Base-by-base conservation (phyloP, 805 yeast genomes). In the Candida awuae region DNA sequence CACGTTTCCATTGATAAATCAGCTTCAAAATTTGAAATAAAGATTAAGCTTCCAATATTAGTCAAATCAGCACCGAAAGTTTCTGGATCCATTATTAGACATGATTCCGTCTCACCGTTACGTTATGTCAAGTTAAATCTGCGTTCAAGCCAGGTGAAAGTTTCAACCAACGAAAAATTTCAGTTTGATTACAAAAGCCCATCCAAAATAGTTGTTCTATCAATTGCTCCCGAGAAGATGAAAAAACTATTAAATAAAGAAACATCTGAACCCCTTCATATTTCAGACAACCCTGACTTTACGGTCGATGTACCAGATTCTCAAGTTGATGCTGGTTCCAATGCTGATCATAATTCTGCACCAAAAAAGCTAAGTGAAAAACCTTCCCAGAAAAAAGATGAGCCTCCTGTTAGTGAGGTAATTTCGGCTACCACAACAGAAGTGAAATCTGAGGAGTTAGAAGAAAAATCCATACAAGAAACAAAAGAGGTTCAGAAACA, bases 51-150 rank as follows among this genome's bases (percentile, higher is more conserved):
- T 4, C 32, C 35, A 3, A 23, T 34, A 8, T 30, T 12, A 4
- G 28, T 19, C 9, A 9, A 23, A 6, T 28, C 19, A n/a, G 18
- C 17, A n/a, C n/a, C n/a, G n/a, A n/a, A n/a, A n/a, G n/a, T n/a
- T n/a, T n/a, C n/a, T 9, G 15, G 35, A 18, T 52, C 45, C 4
- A 47, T 58, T 1, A 47, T 53, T 14, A 46, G 48, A 27, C 43
- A 46, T 4, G 45, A 45, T 6, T 32, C 44, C 1, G 25, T 22
- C n/a, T 29, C 44, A 25, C 52, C 62, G 22, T 36, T 60, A 9
- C 51, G 73, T 30, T 69, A 58, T 43, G 67, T 70, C 33, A 61
- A 54, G 37, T 32, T 59, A n/a, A 47, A 52, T 28, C 21, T 57
- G 4, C 39, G 42, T n/a, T 44, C 48, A 2, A 54, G 47, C n/a